A percentile compares a stretch with the other conserved stretches of the same genome.
These are phyloP conservation scores for Meyerozyma smithsonii DNA, from an alignment of 1,139 yeast genomes.

Conservation along the genomic window DNA sequence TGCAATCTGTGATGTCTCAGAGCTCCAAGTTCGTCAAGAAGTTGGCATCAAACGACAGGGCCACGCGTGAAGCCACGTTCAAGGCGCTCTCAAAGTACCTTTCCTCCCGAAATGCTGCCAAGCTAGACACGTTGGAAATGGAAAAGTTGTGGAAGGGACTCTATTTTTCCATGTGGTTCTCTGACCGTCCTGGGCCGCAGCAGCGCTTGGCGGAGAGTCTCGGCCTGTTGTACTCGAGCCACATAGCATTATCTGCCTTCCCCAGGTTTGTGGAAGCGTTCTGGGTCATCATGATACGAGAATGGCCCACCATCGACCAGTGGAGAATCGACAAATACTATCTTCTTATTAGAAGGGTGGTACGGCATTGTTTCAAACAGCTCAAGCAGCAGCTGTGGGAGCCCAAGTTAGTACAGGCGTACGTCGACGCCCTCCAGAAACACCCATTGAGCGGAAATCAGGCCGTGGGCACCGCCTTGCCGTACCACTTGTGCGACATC, in stretches of 20 bases:
- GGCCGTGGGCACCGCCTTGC: slow-evolving; percentile 67
- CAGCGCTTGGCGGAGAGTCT: slow-evolving; percentile 74
- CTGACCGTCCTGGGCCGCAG: slow-evolving; percentile 90
- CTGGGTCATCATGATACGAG: slow-evolving; percentile 74
- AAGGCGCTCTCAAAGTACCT: slow-evolving; percentile 62
- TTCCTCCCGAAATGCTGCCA: slow-evolving; percentile 27
- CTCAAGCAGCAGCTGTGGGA: slow-evolving; percentile 58
- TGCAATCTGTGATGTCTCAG: slow-evolving; percentile 18
- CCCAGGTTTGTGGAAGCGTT: slow-evolving; percentile 64
- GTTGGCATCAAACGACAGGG: slow-evolving; percentile 77
- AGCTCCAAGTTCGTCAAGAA: slow-evolving; percentile 61
- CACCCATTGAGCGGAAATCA: slow-evolving; percentile 55
- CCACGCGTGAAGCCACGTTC: slow-evolving; percentile 71
- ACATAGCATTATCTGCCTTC: slow-evolving; percentile 38
- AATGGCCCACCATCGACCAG: slow-evolving; percentile 83
- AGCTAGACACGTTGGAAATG: slow-evolving; percentile 44
- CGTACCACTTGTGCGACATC: slow-evolving; percentile 82
- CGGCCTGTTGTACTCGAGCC: slow-evolving; percentile 54
- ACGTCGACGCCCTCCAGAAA: slow-evolving; percentile 36
- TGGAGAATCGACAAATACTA: slow-evolving; percentile 86
- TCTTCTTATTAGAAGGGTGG: slow-evolving; percentile 71
- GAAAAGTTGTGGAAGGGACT: slow-evolving; percentile 93
- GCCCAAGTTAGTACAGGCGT: slow-evolving; percentile 39
- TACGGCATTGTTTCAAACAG: slow-evolving; percentile 60
- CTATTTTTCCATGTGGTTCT: slow-evolving; percentile 92